A percentile compares a stretch with the other conserved stretches of the same genome.
Conservation (phyloP, 176 grass and related monocot genomes). For the Musa itinerans region DNA sequence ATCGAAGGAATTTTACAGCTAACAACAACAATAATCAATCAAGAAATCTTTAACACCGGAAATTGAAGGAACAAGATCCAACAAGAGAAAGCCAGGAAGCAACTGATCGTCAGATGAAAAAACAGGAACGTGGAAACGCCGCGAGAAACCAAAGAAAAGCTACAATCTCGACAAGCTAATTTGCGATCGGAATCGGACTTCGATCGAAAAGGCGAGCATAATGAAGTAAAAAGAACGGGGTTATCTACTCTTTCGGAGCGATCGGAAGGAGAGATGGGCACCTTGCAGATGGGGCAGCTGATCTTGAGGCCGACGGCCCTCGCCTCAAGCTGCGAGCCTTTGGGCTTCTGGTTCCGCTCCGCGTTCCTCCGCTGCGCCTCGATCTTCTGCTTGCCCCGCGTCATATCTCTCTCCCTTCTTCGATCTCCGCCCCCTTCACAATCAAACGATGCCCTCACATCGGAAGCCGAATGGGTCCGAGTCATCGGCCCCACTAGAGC, state of each 20-base stretch:
- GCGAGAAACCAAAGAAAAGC: too few species aligned
- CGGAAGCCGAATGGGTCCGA: too few species aligned
- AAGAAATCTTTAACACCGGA: too few species aligned
- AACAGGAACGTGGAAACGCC: too few species aligned
- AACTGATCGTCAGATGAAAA: too few species aligned
- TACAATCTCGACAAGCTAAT: too few species aligned
- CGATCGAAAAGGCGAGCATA: not conserved
- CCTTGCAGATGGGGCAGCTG: constrained; percentile 93
- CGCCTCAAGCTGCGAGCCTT: constrained; percentile 90
- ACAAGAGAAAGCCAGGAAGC: too few species aligned
- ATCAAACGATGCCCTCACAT: too few species aligned
- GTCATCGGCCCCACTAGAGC: too few species aligned
- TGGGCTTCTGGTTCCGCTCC: constrained; percentile 80
- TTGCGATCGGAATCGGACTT: not conserved
- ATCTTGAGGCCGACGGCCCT: constrained; percentile 83
- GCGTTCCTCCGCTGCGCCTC: constrained; percentile 79
- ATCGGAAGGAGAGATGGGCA: constrained; percentile 2
- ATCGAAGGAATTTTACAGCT: too few species aligned
- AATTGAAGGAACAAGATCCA: too few species aligned
- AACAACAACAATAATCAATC: too few species aligned
- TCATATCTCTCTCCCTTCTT: constrained; percentile 28
- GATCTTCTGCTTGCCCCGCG: constrained; percentile 98
- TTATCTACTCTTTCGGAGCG: not conserved
- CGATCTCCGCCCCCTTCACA: not conserved
- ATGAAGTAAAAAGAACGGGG: not conserved